phyloP scores from a whole-genome alignment of 2,329 filamentous ascomycete species.

The Cladophialophora psammophila region DNA sequence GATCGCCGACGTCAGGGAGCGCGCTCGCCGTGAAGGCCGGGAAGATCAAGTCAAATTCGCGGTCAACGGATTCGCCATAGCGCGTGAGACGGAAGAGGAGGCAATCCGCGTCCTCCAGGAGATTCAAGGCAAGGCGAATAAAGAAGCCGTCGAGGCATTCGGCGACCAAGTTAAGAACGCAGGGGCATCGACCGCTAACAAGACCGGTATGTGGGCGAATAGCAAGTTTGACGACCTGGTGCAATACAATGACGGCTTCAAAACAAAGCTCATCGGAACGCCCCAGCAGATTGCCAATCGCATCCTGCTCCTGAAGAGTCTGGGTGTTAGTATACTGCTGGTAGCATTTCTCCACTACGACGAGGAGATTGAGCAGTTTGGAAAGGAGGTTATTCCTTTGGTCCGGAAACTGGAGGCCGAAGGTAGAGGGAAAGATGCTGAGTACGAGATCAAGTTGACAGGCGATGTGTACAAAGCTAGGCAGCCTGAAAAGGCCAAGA shows the following conservation, averaged over 20 bases:
- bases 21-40: conserved; percentile 55
- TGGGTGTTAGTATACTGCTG: conserved; percentile 53
- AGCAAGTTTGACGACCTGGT: conserved; percentile 61
- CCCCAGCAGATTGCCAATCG: conserved; percentile 75
- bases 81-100: conserved; percentile 62
- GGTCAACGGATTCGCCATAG: conserved; percentile 54
- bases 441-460: conserved; percentile 56
- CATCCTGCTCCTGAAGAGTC: conserved; percentile 62
- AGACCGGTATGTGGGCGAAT: conserved; percentile 63
- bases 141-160: conserved; percentile 60
- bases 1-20: conserved; percentile 58
- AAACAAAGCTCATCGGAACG: conserved; percentile 62
- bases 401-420: conserved; percentile 58
- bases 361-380: conserved; percentile 60
- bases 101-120: conserved; percentile 58
- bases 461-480: conserved; percentile 54
- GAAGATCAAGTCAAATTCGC: conserved; percentile 57
- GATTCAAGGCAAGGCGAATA: conserved; percentile 62
- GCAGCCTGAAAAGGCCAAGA: conserved; percentile 11
- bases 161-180: conserved; percentile 59
- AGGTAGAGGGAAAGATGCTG: conserved; percentile 57
- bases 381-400: conserved; percentile 55
- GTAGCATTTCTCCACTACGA: conserved; percentile 62
- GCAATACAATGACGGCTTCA: conserved; percentile 65
- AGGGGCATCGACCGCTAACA: conserved; percentile 56